phyloP scores from a whole-genome alignment of 2,329 filamentous ascomycete species.

The Aspergillus sergii region DNA sequence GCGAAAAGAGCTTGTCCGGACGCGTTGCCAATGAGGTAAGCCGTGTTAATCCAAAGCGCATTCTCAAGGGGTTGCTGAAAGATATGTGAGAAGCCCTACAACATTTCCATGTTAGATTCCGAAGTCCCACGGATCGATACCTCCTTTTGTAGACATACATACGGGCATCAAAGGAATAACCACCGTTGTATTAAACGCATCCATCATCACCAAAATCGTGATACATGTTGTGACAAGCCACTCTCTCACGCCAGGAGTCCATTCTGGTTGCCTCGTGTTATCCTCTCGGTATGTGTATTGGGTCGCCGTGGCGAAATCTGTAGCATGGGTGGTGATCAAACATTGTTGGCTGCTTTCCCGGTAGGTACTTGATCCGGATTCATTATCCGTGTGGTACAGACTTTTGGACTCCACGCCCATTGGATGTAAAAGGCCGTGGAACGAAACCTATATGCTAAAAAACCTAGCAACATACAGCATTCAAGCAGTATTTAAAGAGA shows the following conservation, averaged over 20 bases:
- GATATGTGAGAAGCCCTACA: slow-evolving; percentile 35
- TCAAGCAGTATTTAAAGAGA: background rate
- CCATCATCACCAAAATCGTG: slow-evolving; percentile 51
- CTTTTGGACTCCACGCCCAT: slow-evolving; percentile 22
- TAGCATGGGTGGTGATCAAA: slow-evolving; percentile 6
- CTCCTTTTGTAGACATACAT: slow-evolving; percentile 17
- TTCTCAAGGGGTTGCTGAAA: slow-evolving; percentile 39
- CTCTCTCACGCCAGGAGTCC: slow-evolving; percentile 44
- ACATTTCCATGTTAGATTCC: background rate
- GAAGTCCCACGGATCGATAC: background rate
- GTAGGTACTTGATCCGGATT: slow-evolving; percentile 13
- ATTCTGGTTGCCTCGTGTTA: slow-evolving; percentile 20
- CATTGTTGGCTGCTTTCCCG: slow-evolving; percentile 11
- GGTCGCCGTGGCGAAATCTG: slow-evolving; percentile 9
- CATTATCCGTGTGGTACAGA: slow-evolving; percentile 17
- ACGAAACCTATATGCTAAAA: background rate
- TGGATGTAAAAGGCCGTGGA: slow-evolving; percentile 1
- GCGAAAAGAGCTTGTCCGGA: slow-evolving; percentile 32
- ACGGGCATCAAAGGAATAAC: slow-evolving; percentile 51
- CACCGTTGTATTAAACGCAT: slow-evolving; percentile 53
- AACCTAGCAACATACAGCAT: background rate
- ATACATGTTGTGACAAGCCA: slow-evolving; percentile 47
- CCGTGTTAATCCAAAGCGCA: slow-evolving; percentile 54
- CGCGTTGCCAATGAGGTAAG: slow-evolving; percentile 47
- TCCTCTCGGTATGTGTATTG: slow-evolving; percentile 1